Percentiles rank a stretch among this genome's conserved stretches.
These are phyloP conservation scores for Karstenula rhodostoma DNA, from an alignment of 2,329 filamentous ascomycete species.

Conservation along the genomic window DNA sequence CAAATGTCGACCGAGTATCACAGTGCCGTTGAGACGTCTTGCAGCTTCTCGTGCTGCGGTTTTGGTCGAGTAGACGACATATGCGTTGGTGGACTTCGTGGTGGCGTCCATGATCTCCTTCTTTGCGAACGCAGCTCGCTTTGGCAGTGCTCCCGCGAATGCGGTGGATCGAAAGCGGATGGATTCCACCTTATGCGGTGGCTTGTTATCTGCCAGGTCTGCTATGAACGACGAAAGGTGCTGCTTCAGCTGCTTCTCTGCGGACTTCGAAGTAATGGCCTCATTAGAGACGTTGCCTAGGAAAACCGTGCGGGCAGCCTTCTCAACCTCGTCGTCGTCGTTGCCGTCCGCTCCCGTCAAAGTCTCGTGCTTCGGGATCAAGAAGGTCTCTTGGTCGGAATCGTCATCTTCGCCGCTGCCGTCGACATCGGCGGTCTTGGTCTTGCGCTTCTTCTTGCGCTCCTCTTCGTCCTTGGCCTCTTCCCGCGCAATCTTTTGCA, in stretches of 20 bases:
- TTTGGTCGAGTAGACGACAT: slow-evolving; percentile 83
- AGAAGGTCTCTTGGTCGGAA: slow-evolving; percentile 61
- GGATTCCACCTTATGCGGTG: slow-evolving; percentile 80
- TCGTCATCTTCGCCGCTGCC: slow-evolving; percentile 33
- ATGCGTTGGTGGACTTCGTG: slow-evolving; percentile 92
- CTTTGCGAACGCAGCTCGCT: slow-evolving; percentile 92
- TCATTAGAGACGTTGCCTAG: slow-evolving; percentile 87
- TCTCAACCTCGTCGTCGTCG: slow-evolving; percentile 72
- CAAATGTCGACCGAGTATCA: slow-evolving; percentile 85
- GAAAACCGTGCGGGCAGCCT: slow-evolving; percentile 89
- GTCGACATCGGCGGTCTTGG: slow-evolving; percentile 22
- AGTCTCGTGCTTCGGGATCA: slow-evolving; percentile 61
- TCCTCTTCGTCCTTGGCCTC: slow-evolving; percentile 53
- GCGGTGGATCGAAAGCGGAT: slow-evolving; percentile 94
- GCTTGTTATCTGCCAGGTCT: slow-evolving; percentile 55
- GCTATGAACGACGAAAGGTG: slow-evolving; percentile 81
- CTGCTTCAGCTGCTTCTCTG: slow-evolving; percentile 77
- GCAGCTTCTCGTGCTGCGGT: slow-evolving; percentile 79
- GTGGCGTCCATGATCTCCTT: slow-evolving; percentile 91
- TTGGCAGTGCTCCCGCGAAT: slow-evolving; percentile 82
- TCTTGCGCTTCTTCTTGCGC: slow-evolving; percentile 45
- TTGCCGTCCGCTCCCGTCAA: slow-evolving; percentile 49
- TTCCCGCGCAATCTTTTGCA: slow-evolving; percentile 67
- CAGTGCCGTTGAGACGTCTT: slow-evolving; percentile 79
- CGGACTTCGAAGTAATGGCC: slow-evolving; percentile 82